Percentiles rank a stretch among this genome's conserved stretches.
Evolutionary conservation across 148 eudicot genomes (phyloP).

Genomic region (Chenopodium formosanum): DNA sequence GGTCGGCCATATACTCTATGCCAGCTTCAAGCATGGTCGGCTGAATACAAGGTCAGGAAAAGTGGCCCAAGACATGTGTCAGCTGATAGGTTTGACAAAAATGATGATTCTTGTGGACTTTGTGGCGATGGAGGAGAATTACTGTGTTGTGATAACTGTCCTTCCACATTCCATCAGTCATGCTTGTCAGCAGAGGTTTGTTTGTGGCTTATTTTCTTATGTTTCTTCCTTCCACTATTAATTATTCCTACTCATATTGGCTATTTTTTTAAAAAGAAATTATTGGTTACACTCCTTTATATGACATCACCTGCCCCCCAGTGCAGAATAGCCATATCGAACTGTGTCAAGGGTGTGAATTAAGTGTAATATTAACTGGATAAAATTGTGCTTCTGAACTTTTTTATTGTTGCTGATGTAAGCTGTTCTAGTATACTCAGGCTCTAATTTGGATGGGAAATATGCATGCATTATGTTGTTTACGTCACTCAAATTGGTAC

Average conservation of each 20-base stretch:
- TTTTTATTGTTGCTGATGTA: not conserved
- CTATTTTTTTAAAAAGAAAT: not conserved
- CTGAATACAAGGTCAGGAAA: slow-evolving; percentile 80
- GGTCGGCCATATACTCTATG: slow-evolving; percentile 74
- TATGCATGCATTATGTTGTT: not conserved
- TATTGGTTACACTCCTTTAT: not conserved
- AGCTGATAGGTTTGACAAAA: slow-evolving; percentile 61
- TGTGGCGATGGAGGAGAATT: slow-evolving; percentile 98
- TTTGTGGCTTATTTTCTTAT: slow-evolving; percentile 16
- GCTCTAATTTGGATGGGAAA: not conserved
- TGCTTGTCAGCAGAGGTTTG: slow-evolving; percentile 85
- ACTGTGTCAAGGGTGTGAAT: not conserved
- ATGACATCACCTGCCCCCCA: not conserved
- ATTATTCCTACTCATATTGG: not conserved
- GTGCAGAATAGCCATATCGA: slow-evolving; percentile 7
- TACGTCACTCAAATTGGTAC: not conserved
- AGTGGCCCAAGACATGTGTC: slow-evolving; percentile 42
- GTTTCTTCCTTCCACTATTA: not conserved
- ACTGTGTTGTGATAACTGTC: slow-evolving; percentile 94
- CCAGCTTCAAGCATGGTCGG: slow-evolving; percentile 97
- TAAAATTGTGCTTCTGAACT: not conserved
- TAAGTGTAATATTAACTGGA: not conserved
- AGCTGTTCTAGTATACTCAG: not conserved
- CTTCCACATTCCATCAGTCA: slow-evolving; percentile 87
- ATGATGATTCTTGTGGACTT: slow-evolving; percentile 93